Base-by-base conservation (phyloP, 495 filamentous ascomycete genomes). In the Penicillium nucicola region DNA sequence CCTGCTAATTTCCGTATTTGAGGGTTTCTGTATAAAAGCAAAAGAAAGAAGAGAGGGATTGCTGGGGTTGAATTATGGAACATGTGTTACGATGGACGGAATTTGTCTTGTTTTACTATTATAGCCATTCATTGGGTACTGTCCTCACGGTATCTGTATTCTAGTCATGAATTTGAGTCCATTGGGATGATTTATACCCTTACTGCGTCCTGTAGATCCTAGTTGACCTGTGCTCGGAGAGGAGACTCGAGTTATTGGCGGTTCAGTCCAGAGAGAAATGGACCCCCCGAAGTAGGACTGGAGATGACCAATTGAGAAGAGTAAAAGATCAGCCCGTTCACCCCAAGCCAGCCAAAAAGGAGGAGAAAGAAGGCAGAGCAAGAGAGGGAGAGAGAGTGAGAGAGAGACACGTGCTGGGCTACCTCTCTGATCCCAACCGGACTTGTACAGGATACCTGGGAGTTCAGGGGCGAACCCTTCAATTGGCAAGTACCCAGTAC, bases 391-490 rank as follows among this genome's bases (percentile, higher is more conserved):
- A 37, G 41, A 5, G 12, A 35, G 14, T 17, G 42, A 19, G 32
- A 33, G 39, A 32, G 48, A 62, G 22, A 30, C 67, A 71, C 66
- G 68, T 71, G 68, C 68, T 62, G 52, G 50, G 51, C 60, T 71
- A 35, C 68, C 56, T 51, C 60, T 61, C 61, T 64, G 56, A 58
- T 56, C 32, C 22, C 49, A 33, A 40, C 12, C 19, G 19, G 10
- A 14, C 18, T 12, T 7, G 35, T 48, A 50, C 48, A 30, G 50
- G 44, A 48, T 52, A 59, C 28, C 28, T 30, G 35, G 45, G 22
- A 19, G 1, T 4, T 17, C n/a, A 13, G 14, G 6, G 5, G 31
- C 17, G 12, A 4, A 25, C 2, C 35, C 18, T 14, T 11, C 10
- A 33, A 15, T 12, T 11, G 8, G 7, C 14, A 35, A 38, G 35